Base-by-base conservation (phyloP, 169 alveolate genomes). In the Babesia divergens region DNA sequence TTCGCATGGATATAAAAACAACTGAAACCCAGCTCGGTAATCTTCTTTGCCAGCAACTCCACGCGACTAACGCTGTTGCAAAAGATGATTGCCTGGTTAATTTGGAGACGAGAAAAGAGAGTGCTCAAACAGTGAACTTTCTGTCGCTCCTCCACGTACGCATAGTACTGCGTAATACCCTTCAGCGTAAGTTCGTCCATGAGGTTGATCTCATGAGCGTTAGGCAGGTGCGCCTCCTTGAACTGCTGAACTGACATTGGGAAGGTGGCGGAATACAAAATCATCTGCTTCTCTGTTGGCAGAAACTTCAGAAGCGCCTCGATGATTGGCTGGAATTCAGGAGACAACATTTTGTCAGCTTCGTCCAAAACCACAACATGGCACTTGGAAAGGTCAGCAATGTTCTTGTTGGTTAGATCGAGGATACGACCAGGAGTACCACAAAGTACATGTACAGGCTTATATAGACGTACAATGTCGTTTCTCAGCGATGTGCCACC, bases 381-480 rank as follows among this genome's bases (percentile, higher is more conserved):
- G 76, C 97, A 94, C 40, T 93, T 94, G 38, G 91, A 65, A 58
- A 98, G 84, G 44, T 93, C 91, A 49, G 98, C 97, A 29, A 94
- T 94, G 64, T 92, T 97, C 91, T 94, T 95, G 90, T 94, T 91
- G 26, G 99, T 95, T 72, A 97, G 91, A 65, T 97, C 99, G 40
- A 97, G 86, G 22, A 97, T 92, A 54, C 99, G 91, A 31, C 99
- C 99, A 14, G 99, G 99, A 6, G 99, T 98, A n/a, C 99, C 99
- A 20, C 97, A 98, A n/a, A 98, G 89, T 2, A 97, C 93, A 80
- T 97, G 99, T 22, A 96, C 99, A 37, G 95, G 94, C 72, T 94
- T 92, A 83, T 95, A 93, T 50, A 98, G 77, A 43, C 99, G 92
- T 89, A 94, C 92, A 49, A 96, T 96, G 82, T 98, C 99, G 58